phyloP scores from a whole-genome alignment of 306 rosid genomes.

The Cyclanthera cordifolia region DNA sequence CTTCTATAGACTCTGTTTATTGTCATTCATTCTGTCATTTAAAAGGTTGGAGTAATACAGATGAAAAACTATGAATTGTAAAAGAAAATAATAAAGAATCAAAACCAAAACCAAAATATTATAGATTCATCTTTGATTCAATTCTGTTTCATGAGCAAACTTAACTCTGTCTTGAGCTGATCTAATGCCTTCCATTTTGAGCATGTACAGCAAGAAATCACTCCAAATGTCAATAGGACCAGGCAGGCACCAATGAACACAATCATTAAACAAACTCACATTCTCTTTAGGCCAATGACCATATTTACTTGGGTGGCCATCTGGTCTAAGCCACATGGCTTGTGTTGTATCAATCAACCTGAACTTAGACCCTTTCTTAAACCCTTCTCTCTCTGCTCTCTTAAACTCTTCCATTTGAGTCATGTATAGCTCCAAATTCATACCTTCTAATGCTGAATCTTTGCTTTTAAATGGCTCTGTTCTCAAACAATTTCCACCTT shows the following conservation, averaged over 20 bases:
- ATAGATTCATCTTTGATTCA: not conserved
- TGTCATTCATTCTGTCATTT: not conserved
- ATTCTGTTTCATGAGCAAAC: constrained; percentile 16
- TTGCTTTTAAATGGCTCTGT: constrained; percentile 56
- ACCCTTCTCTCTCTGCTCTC: constrained; percentile 49
- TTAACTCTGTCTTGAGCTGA: constrained; percentile 48
- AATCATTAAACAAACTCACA: constrained; percentile 63
- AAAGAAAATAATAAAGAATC: not conserved
- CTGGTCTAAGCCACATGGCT: constrained; percentile 61
- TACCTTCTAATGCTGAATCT: constrained; percentile 49
- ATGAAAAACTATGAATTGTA: not conserved
- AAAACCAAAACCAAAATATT: not conserved
- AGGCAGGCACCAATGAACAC: constrained; percentile 90
- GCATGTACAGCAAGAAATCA: constrained; percentile 57
- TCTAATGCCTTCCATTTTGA: constrained; percentile 66
- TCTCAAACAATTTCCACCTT: constrained; percentile 70
- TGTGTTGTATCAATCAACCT: constrained; percentile 59
- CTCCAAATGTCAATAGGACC: constrained; percentile 81
- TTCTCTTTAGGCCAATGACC: constrained; percentile 78
- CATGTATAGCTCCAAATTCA: constrained; percentile 51
- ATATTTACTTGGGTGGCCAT: constrained; percentile 78
- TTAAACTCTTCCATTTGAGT: constrained; percentile 66
- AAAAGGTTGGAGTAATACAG: constrained; percentile 1
- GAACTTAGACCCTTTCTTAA: constrained; percentile 38
- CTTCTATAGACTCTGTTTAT: constrained; percentile 1